Evolutionary conservation across 306 rosid genomes (phyloP).

Genomic region (Leucaena leucocephala): DNA sequence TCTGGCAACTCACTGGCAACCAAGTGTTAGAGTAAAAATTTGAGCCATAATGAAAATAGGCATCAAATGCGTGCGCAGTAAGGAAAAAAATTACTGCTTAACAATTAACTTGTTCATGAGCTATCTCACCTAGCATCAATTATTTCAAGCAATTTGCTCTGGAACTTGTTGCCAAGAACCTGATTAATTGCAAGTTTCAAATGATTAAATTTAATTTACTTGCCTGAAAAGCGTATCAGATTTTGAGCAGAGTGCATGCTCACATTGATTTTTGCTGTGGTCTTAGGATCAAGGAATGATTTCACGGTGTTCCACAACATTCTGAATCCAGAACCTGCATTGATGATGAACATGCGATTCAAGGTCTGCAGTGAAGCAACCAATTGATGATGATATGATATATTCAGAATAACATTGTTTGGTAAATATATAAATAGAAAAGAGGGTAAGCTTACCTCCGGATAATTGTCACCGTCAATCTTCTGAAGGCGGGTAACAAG

Average conservation of each 20-base stretch:
- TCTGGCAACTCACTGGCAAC: conserved; percentile 83
- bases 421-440: conserved; percentile 17
- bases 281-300: conserved; percentile 93
- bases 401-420: conserved; percentile 3
- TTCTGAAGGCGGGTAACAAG: conserved; percentile 74
- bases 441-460: conserved; percentile 61
- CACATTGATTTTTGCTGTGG: conserved; percentile 85
- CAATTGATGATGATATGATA: conserved; percentile 39
- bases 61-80: neutral
- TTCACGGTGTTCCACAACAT: conserved; percentile 93
- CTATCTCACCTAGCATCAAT: conserved; percentile 83
- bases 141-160: conserved; percentile 83
- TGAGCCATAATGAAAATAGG: neutral
- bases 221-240: conserved; percentile 30
- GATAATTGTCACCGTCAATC: conserved; percentile 86
- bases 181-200: conserved; percentile 45
- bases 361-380: conserved; percentile 72
- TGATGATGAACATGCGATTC: conserved; percentile 97
- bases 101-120: conserved; percentile 19
- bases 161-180: conserved; percentile 91
- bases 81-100: conserved; percentile 20
- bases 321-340: conserved; percentile 96
- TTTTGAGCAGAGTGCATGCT: conserved; percentile 37
- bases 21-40: conserved; percentile 7
- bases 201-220: conserved; percentile 25